Evolutionary conservation across 176 grass and related monocot species (phyloP).

Genomic region (Oropetium thomaeum): DNA sequence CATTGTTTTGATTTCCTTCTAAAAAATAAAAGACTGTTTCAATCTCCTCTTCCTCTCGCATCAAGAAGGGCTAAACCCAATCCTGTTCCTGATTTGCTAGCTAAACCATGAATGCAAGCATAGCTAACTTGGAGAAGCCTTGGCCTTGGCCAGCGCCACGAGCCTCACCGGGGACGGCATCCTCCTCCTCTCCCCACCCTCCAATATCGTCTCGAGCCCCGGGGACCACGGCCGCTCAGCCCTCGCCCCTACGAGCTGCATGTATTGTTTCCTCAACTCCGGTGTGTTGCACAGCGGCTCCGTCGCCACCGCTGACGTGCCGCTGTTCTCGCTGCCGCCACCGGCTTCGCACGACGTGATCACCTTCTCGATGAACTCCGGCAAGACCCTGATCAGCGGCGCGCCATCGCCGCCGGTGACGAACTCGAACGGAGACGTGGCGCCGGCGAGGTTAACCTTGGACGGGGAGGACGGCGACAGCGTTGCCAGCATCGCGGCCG

Average conservation of each 20-base stretch:
- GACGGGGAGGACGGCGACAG: conserved; percentile 51
- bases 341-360: conserved; percentile 45
- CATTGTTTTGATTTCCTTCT: background rate
- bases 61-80: background rate
- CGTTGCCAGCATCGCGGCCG: conserved; percentile 59
- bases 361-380: conserved; percentile 74
- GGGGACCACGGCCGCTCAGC: conserved; percentile 76
- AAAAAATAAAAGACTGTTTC: too few species aligned
- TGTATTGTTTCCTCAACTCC: conserved; percentile 86
- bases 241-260: conserved; percentile 56
- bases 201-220: conserved; percentile 73
- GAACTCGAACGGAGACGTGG: conserved; percentile 66
- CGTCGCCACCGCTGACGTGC: background rate
- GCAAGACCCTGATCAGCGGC: conserved; percentile 65
- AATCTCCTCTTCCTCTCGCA: background rate
- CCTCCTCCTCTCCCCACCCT: conserved; percentile 45
- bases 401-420: conserved; percentile 60
- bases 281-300: conserved; percentile 66
- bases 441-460: conserved; percentile 38
- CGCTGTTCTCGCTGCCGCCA: background rate
- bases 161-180: conserved; percentile 43
- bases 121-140: conserved; percentile 24
- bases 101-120: background rate
- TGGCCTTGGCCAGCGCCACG: conserved; percentile 24
- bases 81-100: background rate